Evolutionary conservation across 352 stramenopile species (phyloP).

Genomic region (Globisporangium uncinulatum): DNA sequence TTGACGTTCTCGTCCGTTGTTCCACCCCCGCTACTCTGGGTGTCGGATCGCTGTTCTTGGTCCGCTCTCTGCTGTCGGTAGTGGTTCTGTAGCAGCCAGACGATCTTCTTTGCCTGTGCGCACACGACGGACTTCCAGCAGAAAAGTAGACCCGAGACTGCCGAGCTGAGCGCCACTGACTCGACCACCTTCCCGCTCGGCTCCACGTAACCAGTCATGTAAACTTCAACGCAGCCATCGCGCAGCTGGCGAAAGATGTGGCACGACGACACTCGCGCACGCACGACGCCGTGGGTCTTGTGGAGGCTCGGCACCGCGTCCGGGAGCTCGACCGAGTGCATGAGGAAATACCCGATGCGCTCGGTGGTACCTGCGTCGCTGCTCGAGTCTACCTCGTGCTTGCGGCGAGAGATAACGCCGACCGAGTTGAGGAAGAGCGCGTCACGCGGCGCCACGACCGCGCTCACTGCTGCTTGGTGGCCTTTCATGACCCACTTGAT

Average conservation of each 20-base stretch:
- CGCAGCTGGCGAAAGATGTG: constrained; percentile 28
- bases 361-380: not conserved
- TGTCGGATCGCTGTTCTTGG: not conserved
- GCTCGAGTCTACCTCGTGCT: not conserved
- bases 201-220: constrained; percentile 35
- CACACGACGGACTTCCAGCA: constrained; percentile 28
- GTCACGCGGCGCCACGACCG: constrained; percentile 31
- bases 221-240: constrained; percentile 31
- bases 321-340: constrained; percentile 16
- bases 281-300: constrained; percentile 15
- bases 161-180: constrained; percentile 23
- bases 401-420: constrained; percentile 11
- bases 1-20: not conserved
- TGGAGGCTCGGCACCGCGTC: constrained; percentile 13
- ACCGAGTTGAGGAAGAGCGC: constrained; percentile 37
- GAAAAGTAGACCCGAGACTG: constrained; percentile 17
- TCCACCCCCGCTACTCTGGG: not conserved
- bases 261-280: constrained; percentile 34
- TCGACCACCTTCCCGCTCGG: constrained; percentile 37
- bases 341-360: constrained; percentile 12
- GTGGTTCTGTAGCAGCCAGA: constrained; percentile 33
- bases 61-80: constrained; percentile 10
- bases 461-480: constrained; percentile 18
- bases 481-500: constrained; percentile 52
- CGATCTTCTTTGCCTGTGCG: constrained; percentile 22